Evolutionary conservation across 2,329 filamentous ascomycete genomes (phyloP).

Genomic region (Alternaria sp.): DNA sequence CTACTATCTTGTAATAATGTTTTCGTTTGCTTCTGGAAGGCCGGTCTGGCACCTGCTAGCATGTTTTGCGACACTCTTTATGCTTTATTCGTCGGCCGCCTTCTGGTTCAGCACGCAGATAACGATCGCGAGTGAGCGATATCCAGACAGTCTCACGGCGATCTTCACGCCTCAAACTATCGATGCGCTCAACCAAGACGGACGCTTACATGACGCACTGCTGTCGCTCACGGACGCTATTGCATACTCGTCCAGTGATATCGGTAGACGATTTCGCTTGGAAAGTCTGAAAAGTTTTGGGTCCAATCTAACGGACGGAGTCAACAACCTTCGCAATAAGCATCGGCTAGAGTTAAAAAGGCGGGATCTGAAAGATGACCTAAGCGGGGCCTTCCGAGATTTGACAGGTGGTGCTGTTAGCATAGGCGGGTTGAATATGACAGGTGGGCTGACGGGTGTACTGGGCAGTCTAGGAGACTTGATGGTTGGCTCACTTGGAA

Average conservation of each 20-base stretch:
- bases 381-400: slow-evolving; percentile 17
- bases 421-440: slow-evolving; percentile 16
- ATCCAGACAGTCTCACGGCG: slow-evolving; percentile 12
- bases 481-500: slow-evolving; percentile 27
- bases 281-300: slow-evolving; percentile 29
- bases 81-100: slow-evolving; percentile 27
- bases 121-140: not conserved
- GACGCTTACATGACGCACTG: slow-evolving; percentile 31
- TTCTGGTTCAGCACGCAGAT: slow-evolving; percentile 28
- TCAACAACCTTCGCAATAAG: slow-evolving; percentile 20
- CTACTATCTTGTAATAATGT: slow-evolving; percentile 36
- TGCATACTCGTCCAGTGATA: slow-evolving; percentile 29
- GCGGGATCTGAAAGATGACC: slow-evolving; percentile 20
- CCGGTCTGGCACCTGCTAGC: slow-evolving; percentile 38
- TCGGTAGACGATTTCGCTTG: slow-evolving; percentile 27
- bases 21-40: slow-evolving; percentile 34
- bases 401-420: slow-evolving; percentile 11
- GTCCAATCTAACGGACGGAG: slow-evolving; percentile 24
- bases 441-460: slow-evolving; percentile 23
- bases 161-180: slow-evolving; percentile 35
- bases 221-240: slow-evolving; percentile 33
- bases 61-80: slow-evolving; percentile 19
- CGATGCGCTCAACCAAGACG: slow-evolving; percentile 36
- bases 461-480: slow-evolving; percentile 22
- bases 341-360: slow-evolving; percentile 8